Evolutionary conservation across 805 yeast genomes (phyloP).

Genomic region (Candida piceae): DNA sequence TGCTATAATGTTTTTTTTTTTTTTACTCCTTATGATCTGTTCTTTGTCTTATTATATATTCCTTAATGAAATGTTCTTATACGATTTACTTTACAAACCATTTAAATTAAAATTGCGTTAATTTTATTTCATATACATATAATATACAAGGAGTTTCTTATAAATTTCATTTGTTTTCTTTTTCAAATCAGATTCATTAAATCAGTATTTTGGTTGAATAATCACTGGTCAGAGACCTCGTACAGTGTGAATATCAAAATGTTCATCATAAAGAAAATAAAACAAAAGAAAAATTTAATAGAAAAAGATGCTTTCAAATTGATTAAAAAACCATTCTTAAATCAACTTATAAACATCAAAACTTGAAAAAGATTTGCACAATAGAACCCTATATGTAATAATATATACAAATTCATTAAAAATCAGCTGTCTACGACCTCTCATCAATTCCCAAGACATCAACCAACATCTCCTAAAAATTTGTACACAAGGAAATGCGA

Average conservation of each 20-base stretch:
- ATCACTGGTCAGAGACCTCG: conserved; percentile 36
- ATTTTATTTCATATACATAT: no score
- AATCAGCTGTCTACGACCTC: conserved; percentile 37
- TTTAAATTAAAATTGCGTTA: no score
- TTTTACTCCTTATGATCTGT: no score
- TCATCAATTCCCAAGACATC: conserved; percentile 43
- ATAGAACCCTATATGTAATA: background rate
- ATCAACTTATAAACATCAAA: background rate
- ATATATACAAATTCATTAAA: no score
- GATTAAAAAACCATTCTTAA: background rate
- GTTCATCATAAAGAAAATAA: conserved; percentile 18
- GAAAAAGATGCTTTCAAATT: conserved; percentile 2
- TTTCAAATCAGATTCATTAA: conserved; percentile 43
- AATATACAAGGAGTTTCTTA: no score
- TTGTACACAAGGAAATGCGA: conserved; percentile 50
- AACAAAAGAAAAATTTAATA: background rate
- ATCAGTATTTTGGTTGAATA: conserved; percentile 42
- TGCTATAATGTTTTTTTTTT: no score
- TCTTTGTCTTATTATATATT: no score
- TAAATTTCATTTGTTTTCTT: background rate
- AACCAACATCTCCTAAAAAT: conserved; percentile 36
- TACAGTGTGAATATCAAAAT: conserved; percentile 51
- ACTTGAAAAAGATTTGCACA: background rate
- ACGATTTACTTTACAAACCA: no score
- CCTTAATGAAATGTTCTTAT: no score